phyloP scores from a whole-genome alignment of 1,284 basidiomycete species.

The Heterobasidion parviporum region DNA sequence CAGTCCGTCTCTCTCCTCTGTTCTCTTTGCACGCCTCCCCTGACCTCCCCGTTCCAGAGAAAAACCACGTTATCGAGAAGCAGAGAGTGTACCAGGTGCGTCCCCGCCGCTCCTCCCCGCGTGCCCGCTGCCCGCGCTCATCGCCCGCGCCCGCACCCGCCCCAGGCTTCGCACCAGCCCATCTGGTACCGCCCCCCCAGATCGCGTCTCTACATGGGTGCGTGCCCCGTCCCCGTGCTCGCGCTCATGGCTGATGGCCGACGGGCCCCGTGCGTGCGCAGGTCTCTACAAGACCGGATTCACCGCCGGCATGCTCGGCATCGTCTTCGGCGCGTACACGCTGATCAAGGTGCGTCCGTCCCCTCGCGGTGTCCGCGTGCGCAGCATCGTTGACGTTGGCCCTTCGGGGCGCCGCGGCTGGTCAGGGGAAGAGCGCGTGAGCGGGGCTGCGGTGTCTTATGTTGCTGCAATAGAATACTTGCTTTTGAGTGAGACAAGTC shows the following conservation, averaged over 20 bases:
- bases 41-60: constrained; percentile 28
- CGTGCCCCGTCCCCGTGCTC: constrained; percentile 3
- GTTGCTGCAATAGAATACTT: not conserved
- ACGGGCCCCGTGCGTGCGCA: constrained; percentile 16
- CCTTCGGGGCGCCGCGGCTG: not conserved
- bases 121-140: not conserved
- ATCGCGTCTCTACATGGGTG: constrained; percentile 41
- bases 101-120: not conserved
- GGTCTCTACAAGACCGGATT: constrained; percentile 49
- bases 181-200: constrained; percentile 39
- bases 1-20: constrained; percentile 18
- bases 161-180: constrained; percentile 29
- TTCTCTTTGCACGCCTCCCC: not conserved
- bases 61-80: constrained; percentile 55
- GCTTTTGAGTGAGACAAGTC: not conserved
- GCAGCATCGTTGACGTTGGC: not conserved
- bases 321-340: constrained; percentile 38
- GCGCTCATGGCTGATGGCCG: not conserved
- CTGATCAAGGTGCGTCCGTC: constrained; percentile 41
- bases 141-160: not conserved
- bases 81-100: constrained; percentile 61
- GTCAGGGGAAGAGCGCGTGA: not conserved
- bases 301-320: constrained; percentile 42
- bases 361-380: not conserved
- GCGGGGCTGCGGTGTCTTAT: not conserved